phyloP scores from a whole-genome alignment of 2,329 filamentous ascomycete species.

The Fusarium virguliforme region DNA sequence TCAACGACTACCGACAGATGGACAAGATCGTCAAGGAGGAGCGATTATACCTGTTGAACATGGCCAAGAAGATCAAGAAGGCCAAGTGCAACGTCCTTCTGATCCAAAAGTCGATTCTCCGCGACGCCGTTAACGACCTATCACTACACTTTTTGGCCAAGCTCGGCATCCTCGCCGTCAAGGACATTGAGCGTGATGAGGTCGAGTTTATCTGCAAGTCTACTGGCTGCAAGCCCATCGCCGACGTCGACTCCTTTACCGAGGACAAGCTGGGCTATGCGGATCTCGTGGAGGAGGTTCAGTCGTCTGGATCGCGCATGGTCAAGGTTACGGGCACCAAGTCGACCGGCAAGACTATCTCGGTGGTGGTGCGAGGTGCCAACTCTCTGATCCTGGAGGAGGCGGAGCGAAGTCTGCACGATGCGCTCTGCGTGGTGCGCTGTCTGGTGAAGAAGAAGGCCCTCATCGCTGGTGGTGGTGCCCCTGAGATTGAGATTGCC shows the following conservation, averaged over 20 bases:
- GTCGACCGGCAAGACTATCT: slow-evolving; percentile 88
- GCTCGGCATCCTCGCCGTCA: slow-evolving; percentile 94
- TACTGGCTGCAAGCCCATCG: slow-evolving; percentile 98
- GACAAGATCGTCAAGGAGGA: slow-evolving; percentile 99
- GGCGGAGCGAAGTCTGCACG: slow-evolving; percentile 95
- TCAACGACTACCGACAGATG: slow-evolving; percentile 99
- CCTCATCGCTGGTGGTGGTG: slow-evolving; percentile 96
- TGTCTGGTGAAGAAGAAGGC: slow-evolving; percentile 99
- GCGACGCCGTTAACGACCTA: slow-evolving; percentile 97
- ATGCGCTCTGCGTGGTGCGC: slow-evolving; percentile 96
- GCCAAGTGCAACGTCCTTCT: slow-evolving; percentile 99
- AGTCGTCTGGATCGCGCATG: slow-evolving; percentile 89
- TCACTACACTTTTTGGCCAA: slow-evolving; percentile 98
- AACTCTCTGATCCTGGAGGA: slow-evolving; percentile 96
- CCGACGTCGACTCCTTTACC: slow-evolving; percentile 97
- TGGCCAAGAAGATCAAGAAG: slow-evolving; percentile 99
- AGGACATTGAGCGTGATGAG: slow-evolving; percentile 98
- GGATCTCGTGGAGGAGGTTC: slow-evolving; percentile 93
- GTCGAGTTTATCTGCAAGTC: slow-evolving; percentile 99
- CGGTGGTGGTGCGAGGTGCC: slow-evolving; percentile 93
- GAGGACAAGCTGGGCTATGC: slow-evolving; percentile 97
- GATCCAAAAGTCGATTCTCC: slow-evolving; percentile 98
- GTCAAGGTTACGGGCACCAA: slow-evolving; percentile 96
- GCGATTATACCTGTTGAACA: slow-evolving; percentile 96
- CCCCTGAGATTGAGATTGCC: slow-evolving; percentile 96